Conservation (phyloP, 2,329 filamentous ascomycete genomes). For the Fonsecaea erecta region DNA sequence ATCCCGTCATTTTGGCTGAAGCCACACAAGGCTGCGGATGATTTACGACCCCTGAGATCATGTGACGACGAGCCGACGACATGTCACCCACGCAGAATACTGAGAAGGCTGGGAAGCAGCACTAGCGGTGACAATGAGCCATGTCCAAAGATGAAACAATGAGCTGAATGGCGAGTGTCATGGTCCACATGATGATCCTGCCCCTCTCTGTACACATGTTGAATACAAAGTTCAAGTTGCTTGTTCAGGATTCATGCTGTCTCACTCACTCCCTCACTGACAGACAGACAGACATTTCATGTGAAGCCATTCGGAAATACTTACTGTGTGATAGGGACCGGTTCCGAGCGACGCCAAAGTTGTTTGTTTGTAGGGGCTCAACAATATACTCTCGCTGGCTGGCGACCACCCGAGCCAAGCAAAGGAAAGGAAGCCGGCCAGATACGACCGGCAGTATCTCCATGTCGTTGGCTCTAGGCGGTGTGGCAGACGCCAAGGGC, state of each 20-base stretch:
- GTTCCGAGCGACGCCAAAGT: no score
- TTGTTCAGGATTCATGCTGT: not conserved
- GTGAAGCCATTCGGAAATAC: no score
- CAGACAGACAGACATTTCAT: no score
- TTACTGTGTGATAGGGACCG: no score
- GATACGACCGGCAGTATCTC: not conserved
- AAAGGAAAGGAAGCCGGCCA: not conserved
- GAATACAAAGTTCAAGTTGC: not conserved
- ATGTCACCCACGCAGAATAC: slow-evolving; percentile 2
- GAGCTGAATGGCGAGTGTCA: not conserved
- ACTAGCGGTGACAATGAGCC: not conserved
- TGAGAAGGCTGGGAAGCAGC: slow-evolving; percentile 4
- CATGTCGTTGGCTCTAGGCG: not conserved
- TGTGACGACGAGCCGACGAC: slow-evolving; percentile 6
- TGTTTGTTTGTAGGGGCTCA: no score
- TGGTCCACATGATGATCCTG: slow-evolving; percentile 9
- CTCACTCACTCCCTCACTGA: no score
- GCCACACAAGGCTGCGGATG: slow-evolving; percentile 6
- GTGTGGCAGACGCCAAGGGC: not conserved
- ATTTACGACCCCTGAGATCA: slow-evolving; percentile 18
- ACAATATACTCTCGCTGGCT: no score
- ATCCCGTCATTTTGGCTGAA: not conserved
- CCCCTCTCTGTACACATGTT: not conserved
- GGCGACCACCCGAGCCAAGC: not conserved
- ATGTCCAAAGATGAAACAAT: slow-evolving; percentile 8